Percentiles rank a stretch among this genome's conserved stretches.
Evolutionary conservation across 768 basidiomycete genomes (phyloP).

Genomic region (Termitomyces sp.): DNA sequence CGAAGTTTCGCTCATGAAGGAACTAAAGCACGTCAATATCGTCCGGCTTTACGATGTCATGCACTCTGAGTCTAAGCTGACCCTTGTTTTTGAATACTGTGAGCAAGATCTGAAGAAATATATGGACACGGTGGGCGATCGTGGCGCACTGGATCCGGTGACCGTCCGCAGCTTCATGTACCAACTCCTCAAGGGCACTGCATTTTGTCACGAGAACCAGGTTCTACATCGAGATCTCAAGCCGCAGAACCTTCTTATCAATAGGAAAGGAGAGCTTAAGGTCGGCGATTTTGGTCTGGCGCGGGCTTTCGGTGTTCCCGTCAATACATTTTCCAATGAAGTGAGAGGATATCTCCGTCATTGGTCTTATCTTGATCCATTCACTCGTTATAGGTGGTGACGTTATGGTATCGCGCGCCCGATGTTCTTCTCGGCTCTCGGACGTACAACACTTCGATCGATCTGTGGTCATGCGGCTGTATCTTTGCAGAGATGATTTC

Average conservation of each 20-base stretch:
- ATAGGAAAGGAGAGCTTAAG: slow-evolving; percentile 94
- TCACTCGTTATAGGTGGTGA: slow-evolving; percentile 70
- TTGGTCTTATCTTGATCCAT: not conserved
- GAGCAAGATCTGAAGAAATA: slow-evolving; percentile 99
- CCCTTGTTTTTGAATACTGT: slow-evolving; percentile 97
- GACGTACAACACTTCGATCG: slow-evolving; percentile 97
- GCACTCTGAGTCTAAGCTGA: slow-evolving; percentile 96
- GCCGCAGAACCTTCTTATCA: slow-evolving; percentile 97
- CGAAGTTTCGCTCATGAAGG: slow-evolving; percentile 99
- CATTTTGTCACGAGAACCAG: slow-evolving; percentile 98
- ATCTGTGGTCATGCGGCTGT: slow-evolving; percentile 98
- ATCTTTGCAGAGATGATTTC: slow-evolving; percentile 99
- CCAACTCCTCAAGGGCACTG: slow-evolving; percentile 94
- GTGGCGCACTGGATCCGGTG: slow-evolving; percentile 86
- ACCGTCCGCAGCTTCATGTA: slow-evolving; percentile 98
- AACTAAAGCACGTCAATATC: slow-evolving; percentile 98
- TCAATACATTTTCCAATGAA: slow-evolving; percentile 99
- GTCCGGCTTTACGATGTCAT: slow-evolving; percentile 98
- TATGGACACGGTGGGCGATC: slow-evolving; percentile 97
- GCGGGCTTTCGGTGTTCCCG: slow-evolving; percentile 96
- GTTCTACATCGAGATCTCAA: slow-evolving; percentile 98
- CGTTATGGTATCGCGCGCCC: slow-evolving; percentile 97
- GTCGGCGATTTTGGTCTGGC: slow-evolving; percentile 98
- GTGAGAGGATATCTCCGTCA: slow-evolving; percentile 28
- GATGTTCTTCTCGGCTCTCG: slow-evolving; percentile 96